These are phyloP conservation scores for Ambrosia trifida DNA, from an alignment of 129 eudicot species.

Conservation along the genomic window DNA sequence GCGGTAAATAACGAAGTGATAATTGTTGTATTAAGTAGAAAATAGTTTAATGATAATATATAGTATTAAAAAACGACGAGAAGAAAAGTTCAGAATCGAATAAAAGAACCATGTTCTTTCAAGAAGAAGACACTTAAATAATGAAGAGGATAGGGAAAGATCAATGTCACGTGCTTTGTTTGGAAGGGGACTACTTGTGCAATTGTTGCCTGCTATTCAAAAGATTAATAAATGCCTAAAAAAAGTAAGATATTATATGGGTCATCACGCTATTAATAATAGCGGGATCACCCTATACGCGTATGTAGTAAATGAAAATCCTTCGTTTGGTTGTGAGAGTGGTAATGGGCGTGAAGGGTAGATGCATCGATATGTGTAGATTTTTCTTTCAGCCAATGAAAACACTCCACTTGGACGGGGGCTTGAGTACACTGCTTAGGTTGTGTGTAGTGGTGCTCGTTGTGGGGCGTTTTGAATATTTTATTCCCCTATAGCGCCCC, in stretches of 20 bases:
- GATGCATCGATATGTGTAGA: too few relatives aligned
- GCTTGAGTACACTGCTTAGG: too few relatives aligned
- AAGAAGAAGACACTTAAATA: conserved; percentile 5
- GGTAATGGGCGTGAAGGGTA: too few relatives aligned
- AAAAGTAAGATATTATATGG: background rate
- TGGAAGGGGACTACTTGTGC: background rate
- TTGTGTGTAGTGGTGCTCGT: too few relatives aligned
- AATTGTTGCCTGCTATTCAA: background rate
- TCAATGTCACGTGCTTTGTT: conserved; percentile 12
- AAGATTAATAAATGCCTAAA: background rate
- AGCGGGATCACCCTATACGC: too few relatives aligned
- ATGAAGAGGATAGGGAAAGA: conserved; percentile 9
- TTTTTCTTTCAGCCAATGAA: too few relatives aligned
- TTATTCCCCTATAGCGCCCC: too few relatives aligned
- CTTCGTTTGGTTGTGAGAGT: too few relatives aligned
- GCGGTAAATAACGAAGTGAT: background rate
- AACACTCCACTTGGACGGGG: too few relatives aligned
- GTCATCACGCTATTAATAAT: background rate
- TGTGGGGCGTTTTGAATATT: too few relatives aligned
- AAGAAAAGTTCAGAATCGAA: background rate
- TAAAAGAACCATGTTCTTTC: conserved; percentile 1
- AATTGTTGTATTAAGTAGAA: too few relatives aligned
- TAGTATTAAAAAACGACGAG: background rate
- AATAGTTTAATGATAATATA: background rate
- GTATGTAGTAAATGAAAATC: too few relatives aligned